phyloP scores from a whole-genome alignment of 352 stramenopile genomes.

The Globisporangium cederbergense region DNA sequence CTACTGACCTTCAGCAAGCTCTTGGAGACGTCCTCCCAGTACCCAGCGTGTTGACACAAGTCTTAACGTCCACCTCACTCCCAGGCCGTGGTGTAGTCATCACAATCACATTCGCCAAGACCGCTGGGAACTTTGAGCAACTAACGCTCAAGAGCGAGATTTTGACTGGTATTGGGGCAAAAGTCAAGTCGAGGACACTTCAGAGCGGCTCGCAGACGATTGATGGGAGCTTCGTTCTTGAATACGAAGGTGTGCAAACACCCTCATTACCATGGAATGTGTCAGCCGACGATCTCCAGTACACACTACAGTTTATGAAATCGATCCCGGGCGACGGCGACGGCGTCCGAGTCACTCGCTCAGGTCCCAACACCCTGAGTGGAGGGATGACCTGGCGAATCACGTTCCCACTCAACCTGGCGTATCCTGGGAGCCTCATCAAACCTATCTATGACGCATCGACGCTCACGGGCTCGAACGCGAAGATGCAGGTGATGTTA shows the following conservation, averaged over 20 bases:
- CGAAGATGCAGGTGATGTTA: constrained; percentile 29
- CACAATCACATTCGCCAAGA: constrained; percentile 23
- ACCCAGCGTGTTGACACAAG: background rate
- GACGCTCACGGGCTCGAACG: constrained; percentile 35
- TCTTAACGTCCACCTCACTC: constrained; percentile 9
- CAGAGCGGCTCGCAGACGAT: constrained; percentile 38
- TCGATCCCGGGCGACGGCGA: constrained; percentile 59
- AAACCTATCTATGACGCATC: constrained; percentile 19
- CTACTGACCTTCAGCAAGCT: constrained; percentile 15
- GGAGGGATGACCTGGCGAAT: constrained; percentile 48
- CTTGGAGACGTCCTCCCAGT: constrained; percentile 13
- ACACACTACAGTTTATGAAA: constrained; percentile 62
- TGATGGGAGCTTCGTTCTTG: constrained; percentile 45
- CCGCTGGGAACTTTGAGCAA: constrained; percentile 25
- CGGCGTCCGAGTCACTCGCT: constrained; percentile 45
- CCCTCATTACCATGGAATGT: constrained; percentile 68
- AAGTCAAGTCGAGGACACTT: constrained; percentile 24
- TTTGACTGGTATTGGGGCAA: constrained; percentile 25
- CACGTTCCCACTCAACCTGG: constrained; percentile 45
- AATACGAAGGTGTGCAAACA: constrained; percentile 48
- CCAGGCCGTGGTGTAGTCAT: constrained; percentile 25
- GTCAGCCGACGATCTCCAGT: constrained; percentile 78
- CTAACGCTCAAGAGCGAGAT: constrained; percentile 18
- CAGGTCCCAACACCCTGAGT: constrained; percentile 21
- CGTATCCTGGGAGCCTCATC: constrained; percentile 30